Evolutionary conservation across 129 eudicot species (phyloP).

Genomic region (Silybum marianum): DNA sequence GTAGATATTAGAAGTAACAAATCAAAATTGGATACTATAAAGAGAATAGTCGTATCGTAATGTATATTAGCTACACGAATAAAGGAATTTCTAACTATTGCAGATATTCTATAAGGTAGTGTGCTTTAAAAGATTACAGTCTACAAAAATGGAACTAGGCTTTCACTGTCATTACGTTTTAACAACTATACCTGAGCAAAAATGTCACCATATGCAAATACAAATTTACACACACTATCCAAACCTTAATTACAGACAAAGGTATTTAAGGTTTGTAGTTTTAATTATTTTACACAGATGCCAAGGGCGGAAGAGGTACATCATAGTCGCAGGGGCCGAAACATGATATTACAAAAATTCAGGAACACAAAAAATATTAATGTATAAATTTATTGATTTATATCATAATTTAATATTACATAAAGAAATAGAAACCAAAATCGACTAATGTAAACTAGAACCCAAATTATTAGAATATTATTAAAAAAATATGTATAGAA

Average conservation of each 20-base stretch:
- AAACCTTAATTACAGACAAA: background rate
- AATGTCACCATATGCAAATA: background rate
- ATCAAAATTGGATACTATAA: background rate
- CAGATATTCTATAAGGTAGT: slow-evolving; percentile 17
- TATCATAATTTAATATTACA: background rate
- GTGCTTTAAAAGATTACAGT: slow-evolving; percentile 20
- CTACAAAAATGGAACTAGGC: slow-evolving; percentile 3
- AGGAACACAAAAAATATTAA: background rate
- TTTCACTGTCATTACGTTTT: background rate
- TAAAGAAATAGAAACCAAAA: background rate
- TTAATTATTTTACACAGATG: background rate
- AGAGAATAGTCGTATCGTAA: background rate
- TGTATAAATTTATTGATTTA: too few species aligned
- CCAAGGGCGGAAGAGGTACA: background rate
- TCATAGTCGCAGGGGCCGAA: background rate
- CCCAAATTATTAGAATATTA: background rate
- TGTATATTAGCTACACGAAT: background rate
- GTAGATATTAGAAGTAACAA: slow-evolving; percentile 13
- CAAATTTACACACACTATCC: background rate
- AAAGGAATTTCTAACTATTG: background rate
- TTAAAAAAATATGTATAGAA: too few species aligned
- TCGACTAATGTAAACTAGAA: background rate
- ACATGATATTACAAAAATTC: background rate
- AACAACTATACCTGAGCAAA: background rate
- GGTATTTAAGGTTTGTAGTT: background rate